phyloP scores from a whole-genome alignment of 139 green algal genomes.

The Chlamydomonas schloesseri region DNA sequence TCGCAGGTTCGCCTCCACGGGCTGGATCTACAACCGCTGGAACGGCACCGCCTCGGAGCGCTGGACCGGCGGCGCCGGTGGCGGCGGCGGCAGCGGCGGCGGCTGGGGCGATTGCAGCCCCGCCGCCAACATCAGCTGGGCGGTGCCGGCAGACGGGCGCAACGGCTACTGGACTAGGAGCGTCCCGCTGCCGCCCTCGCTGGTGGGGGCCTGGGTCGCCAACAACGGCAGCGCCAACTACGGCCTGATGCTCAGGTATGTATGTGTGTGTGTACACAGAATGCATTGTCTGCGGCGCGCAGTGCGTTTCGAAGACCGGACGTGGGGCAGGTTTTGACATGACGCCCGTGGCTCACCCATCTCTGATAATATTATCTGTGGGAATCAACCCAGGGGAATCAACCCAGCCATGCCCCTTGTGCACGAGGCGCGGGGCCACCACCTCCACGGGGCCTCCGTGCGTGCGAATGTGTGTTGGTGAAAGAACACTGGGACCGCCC shows the following conservation, averaged over 20 bases:
- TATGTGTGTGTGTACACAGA: not conserved
- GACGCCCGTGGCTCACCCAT: not conserved
- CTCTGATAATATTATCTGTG: no score
- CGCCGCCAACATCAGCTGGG: not conserved
- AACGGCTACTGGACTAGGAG: slow-evolving; percentile 5
- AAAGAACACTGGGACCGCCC: no score
- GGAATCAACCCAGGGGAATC: no score
- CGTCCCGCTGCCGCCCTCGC: not conserved
- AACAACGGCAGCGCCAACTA: slow-evolving; percentile 31
- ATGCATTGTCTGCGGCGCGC: no score
- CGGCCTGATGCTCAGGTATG: slow-evolving; percentile 41
- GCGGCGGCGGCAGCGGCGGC: not conserved
- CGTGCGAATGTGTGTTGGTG: no score
- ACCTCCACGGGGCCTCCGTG: no score
- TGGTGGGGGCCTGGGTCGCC: slow-evolving; percentile 1
- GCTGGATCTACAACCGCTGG: slow-evolving; percentile 20
- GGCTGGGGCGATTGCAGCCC: slow-evolving; percentile 25
- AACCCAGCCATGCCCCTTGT: not conserved
- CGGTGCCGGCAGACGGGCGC: not conserved
- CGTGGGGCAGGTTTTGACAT: not conserved
- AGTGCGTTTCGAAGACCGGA: not conserved
- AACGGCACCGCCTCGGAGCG: not conserved
- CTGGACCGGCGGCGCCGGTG: slow-evolving; percentile 17
- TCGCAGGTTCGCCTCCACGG: slow-evolving; percentile 26
- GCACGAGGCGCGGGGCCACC: not conserved